These are phyloP conservation scores for Luvunga scandens DNA, from an alignment of 345 rosid genomes.

Conservation along the genomic window DNA sequence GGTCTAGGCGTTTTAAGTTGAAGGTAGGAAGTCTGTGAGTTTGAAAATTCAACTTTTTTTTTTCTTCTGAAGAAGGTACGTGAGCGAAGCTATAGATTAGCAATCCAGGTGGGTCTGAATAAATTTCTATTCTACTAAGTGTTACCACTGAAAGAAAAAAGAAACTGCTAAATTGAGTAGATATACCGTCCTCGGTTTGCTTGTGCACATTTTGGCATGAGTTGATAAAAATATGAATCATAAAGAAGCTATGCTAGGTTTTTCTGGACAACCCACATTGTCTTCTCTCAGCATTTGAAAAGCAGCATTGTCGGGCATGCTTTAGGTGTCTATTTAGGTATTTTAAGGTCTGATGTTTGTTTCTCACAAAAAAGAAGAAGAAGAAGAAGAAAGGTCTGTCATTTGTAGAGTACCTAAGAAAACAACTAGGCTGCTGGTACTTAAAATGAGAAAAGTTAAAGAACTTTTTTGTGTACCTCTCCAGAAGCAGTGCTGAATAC, in stretches of 20 bases:
- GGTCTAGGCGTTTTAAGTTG: too few relatives aligned
- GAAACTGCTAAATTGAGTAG: too few relatives aligned
- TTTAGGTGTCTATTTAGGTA: neutral
- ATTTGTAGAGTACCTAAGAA: constrained; percentile 2
- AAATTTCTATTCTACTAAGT: too few relatives aligned
- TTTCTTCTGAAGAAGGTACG: too few relatives aligned
- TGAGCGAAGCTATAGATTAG: too few relatives aligned
- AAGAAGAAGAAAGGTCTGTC: too few relatives aligned
- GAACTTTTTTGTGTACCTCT: constrained; percentile 49
- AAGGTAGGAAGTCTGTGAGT: too few relatives aligned
- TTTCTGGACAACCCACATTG: neutral
- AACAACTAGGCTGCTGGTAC: constrained; percentile 5
- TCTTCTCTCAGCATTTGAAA: neutral
- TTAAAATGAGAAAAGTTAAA: constrained; percentile 1
- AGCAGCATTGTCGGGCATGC: neutral
- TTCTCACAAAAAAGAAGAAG: too few relatives aligned
- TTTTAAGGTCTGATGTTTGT: neutral
- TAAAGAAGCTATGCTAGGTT: neutral
- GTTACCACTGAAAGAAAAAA: too few relatives aligned
- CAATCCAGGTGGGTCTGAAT: too few relatives aligned
- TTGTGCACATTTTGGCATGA: neutral
- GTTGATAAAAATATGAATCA: neutral
- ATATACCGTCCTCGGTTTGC: neutral
- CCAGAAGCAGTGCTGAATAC: constrained; percentile 92
- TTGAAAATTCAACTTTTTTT: too few relatives aligned